Evolutionary conservation across 208 protist species (phyloP).

Genomic region (Acanthamoeba royreba): DNA sequence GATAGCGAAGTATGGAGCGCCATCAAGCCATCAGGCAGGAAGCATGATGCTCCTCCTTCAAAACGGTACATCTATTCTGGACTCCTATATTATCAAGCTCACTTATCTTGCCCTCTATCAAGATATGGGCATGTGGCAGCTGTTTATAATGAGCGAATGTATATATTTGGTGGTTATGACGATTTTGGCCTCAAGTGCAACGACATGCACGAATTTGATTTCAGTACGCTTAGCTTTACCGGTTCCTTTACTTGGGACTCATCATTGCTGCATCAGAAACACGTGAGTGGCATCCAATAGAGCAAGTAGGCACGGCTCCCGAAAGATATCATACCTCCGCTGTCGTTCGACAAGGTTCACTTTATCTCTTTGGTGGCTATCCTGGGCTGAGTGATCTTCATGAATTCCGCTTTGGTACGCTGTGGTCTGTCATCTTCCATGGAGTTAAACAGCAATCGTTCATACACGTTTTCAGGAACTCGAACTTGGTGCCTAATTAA

Average conservation of each 20-base stretch:
- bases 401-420: constrained; percentile 34
- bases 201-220: constrained; percentile 38
- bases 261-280: background rate
- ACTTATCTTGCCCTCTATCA: background rate
- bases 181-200: constrained; percentile 52
- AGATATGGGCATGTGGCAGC: constrained; percentile 26
- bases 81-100: background rate
- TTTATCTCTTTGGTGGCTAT: constrained; percentile 43
- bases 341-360: background rate
- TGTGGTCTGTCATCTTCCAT: background rate
- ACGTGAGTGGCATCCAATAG: background rate
- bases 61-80: background rate
- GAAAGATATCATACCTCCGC: constrained; percentile 8
- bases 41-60: background rate
- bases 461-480: background rate
- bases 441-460: background rate
- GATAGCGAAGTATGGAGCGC: background rate
- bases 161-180: constrained; percentile 43
- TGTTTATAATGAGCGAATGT: constrained; percentile 35
- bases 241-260: background rate
- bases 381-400: constrained; percentile 33
- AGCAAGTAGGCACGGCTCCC: background rate
- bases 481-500: constrained; percentile 9
- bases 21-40: background rate
- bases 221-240: background rate